Evolutionary conservation across 345 rosid species (phyloP).

Genomic region (Syzygium aqueum): DNA sequence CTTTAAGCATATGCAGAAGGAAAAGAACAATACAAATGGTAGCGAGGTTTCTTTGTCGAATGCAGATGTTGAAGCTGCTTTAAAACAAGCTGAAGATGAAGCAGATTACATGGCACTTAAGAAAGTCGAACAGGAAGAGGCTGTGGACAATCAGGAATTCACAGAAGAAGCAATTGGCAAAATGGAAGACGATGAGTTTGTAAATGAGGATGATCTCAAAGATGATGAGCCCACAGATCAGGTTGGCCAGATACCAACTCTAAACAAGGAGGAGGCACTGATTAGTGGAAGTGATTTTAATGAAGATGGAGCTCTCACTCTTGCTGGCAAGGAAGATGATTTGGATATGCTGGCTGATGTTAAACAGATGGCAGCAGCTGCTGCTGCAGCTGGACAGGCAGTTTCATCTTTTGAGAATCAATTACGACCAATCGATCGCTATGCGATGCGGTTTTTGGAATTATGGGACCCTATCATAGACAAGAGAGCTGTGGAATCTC

Average conservation of each 20-base stretch:
- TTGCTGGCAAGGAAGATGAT: conserved; percentile 73
- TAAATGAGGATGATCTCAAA: conserved; percentile 74
- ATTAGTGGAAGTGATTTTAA: conserved; percentile 19
- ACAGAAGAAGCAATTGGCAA: conserved; percentile 88
- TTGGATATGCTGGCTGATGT: conserved; percentile 86
- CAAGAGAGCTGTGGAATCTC: conserved; percentile 62
- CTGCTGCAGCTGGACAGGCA: conserved; percentile 89
- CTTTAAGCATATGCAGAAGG: conserved; percentile 43
- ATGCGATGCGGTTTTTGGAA: conserved; percentile 81
- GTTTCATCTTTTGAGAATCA: conserved; percentile 78
- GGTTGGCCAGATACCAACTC: conserved; percentile 21
- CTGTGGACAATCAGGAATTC: conserved; percentile 97
- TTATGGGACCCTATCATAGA: conserved; percentile 92
- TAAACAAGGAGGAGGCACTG: conserved; percentile 29
- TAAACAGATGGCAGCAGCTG: conserved; percentile 91
- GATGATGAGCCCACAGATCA: conserved; percentile 67
- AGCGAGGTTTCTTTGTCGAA: conserved; percentile 55
- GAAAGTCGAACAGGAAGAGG: conserved; percentile 97
- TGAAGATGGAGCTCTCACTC: conserved; percentile 51
- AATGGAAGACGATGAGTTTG: conserved; percentile 86
- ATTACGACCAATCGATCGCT: conserved; percentile 91
- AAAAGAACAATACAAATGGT: conserved; percentile 33
- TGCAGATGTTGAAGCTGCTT: conserved; percentile 98
- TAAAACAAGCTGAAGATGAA: conserved; percentile 95
- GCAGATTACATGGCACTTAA: conserved; percentile 99